These are phyloP conservation scores for Albatrellus ellisii DNA, from an alignment of 768 basidiomycete genomes.

Conservation along the genomic window DNA sequence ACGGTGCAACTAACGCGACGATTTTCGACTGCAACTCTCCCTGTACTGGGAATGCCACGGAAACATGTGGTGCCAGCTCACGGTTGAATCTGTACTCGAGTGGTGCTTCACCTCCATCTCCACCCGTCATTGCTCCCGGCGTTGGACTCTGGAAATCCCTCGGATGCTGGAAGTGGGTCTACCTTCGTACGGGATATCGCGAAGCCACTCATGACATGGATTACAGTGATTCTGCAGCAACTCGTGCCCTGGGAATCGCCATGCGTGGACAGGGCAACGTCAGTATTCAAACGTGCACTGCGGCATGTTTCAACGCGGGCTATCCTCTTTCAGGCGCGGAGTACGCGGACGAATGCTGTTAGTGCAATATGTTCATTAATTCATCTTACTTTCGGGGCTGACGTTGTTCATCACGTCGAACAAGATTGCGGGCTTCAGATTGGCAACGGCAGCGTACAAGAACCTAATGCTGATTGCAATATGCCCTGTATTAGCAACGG, in stretches of 20 bases:
- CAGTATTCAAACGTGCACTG: conserved; percentile 44
- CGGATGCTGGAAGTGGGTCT: conserved; percentile 58
- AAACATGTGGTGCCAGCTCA: conserved; percentile 48
- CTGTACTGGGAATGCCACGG: conserved; percentile 44
- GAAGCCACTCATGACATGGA: too few species aligned
- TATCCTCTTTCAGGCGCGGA: conserved; percentile 27
- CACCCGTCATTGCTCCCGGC: conserved; percentile 37
- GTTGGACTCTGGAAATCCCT: conserved; percentile 56
- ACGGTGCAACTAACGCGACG: conserved; percentile 31
- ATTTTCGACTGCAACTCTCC: conserved; percentile 43
- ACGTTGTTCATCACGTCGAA: too few species aligned
- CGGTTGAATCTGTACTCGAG: conserved; percentile 54
- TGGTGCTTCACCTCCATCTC: conserved; percentile 39
- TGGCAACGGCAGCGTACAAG: conserved; percentile 32
- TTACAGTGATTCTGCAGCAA: conserved; percentile 23
- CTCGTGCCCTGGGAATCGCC: conserved; percentile 22
- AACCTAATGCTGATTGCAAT: conserved; percentile 40
- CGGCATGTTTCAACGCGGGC: conserved; percentile 45
- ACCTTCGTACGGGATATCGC: too few species aligned
- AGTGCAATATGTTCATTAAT: too few species aligned
- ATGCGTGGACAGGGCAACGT: conserved; percentile 21
- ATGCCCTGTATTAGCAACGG: conserved; percentile 54
- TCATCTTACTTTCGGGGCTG: too few species aligned
- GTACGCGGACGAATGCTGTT: conserved; percentile 41
- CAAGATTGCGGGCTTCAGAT: conserved; percentile 40